A percentile compares a stretch with the other conserved stretches of the same genome.
phyloP scores from a whole-genome alignment of 106 monocot genomes.

The Dendrobium huoshanense region DNA sequence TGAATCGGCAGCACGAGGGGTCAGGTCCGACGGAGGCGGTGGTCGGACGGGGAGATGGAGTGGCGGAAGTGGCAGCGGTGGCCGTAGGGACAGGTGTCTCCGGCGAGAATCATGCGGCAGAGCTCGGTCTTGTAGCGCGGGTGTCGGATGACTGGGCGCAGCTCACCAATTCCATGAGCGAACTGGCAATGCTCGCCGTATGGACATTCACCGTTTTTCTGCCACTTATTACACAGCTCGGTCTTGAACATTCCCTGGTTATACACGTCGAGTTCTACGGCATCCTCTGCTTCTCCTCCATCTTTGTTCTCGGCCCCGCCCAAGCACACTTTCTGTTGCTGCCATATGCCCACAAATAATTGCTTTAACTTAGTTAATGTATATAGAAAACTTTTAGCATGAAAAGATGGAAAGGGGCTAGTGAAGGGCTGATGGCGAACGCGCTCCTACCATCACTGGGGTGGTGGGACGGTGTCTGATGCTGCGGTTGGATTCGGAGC shows the following conservation, averaged over 20 bases:
- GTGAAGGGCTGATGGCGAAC: background rate
- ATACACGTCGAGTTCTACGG: conserved; percentile 81
- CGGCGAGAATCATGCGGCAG: conserved; percentile 78
- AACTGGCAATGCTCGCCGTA: conserved; percentile 92
- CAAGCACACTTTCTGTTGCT: conserved; percentile 59
- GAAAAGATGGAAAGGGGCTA: background rate
- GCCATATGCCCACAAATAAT: background rate
- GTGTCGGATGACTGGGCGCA: conserved; percentile 84
- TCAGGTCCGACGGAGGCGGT: background rate
- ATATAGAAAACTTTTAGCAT: background rate
- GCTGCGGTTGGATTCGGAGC: conserved; percentile 10
- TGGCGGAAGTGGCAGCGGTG: conserved; percentile 97
- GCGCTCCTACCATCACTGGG: conserved; percentile 18
- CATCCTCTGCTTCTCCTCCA: conserved; percentile 7
- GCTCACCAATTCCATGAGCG: conserved; percentile 80
- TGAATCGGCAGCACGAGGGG: background rate
- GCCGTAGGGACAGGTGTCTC: conserved; percentile 63
- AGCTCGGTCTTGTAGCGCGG: conserved; percentile 90
- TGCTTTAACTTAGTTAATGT: background rate
- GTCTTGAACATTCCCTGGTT: conserved; percentile 96
- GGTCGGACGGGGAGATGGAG: conserved; percentile 27
- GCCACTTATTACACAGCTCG: conserved; percentile 96
- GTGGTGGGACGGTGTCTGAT: conserved; percentile 23
- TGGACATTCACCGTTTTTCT: conserved; percentile 68
- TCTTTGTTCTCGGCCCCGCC: conserved; percentile 11